A percentile compares a stretch with the other conserved stretches of the same genome.
Evolutionary conservation across 2,329 filamentous ascomycete genomes (phyloP).

Genomic region (Aspergillus pseudoviridinutans): DNA sequence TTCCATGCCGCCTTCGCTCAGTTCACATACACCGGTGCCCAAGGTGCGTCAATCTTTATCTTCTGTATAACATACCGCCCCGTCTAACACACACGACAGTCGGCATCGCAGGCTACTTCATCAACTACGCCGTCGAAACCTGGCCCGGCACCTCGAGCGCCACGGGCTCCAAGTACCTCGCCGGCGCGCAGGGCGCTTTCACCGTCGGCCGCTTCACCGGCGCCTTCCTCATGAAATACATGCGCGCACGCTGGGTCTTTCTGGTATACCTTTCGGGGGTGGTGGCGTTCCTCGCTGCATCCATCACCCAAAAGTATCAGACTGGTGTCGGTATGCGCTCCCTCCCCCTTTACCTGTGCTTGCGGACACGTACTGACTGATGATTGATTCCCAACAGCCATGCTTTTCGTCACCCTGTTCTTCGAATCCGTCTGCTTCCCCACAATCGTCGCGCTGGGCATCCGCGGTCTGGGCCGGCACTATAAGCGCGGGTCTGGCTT

Average conservation of each 20-base stretch:
- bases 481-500: conserved; percentile 72
- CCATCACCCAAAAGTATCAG: conserved; percentile 47
- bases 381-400: conserved; percentile 28
- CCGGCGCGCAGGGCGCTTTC: conserved; percentile 70
- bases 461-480: conserved; percentile 71
- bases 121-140: conserved; percentile 67
- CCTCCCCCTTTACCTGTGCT: too few relatives aligned
- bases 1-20: conserved; percentile 74
- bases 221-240: conserved; percentile 60
- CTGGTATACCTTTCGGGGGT: conserved; percentile 62
- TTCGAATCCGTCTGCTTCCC: conserved; percentile 82
- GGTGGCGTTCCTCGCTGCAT: conserved; percentile 55
- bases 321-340: conserved; percentile 39
- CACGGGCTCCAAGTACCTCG: conserved; percentile 63
- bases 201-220: conserved; percentile 69
- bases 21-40: conserved; percentile 76
- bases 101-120: conserved; percentile 58
- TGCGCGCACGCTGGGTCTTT: conserved; percentile 66
- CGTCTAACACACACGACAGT: conserved; percentile 28
- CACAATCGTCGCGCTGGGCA: conserved; percentile 72
- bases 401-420: conserved; percentile 69
- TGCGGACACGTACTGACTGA: not conserved
- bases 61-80: not conserved
- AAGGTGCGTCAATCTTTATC: conserved; percentile 43
- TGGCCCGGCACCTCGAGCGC: conserved; percentile 51